phyloP scores from a whole-genome alignment of 164 flowering plant genomes.

The Berberis vulgaris region DNA sequence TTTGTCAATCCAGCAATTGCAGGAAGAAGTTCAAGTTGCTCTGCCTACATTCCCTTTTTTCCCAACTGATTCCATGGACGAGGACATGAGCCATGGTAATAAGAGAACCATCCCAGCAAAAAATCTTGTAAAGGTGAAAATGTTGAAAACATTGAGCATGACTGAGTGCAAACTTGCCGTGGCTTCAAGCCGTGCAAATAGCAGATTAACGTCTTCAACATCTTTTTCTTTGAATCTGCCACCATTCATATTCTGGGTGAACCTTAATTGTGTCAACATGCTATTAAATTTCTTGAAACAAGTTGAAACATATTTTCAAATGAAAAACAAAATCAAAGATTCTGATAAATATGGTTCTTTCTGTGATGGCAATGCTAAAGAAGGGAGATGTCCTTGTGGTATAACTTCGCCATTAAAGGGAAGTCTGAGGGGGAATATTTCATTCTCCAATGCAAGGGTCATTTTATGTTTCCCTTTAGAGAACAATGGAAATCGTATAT shows the following conservation, averaged over 20 bases:
- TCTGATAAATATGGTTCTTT: constrained; percentile 16
- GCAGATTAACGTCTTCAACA: constrained; percentile 17
- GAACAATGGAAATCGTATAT: constrained; percentile 18
- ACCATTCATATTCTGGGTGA: constrained; percentile 64
- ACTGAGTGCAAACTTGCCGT: constrained; percentile 27
- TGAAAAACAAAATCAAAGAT: constrained; percentile 8
- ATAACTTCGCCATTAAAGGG: constrained; percentile 21
- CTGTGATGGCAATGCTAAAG: constrained; percentile 16
- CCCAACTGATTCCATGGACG: constrained; percentile 3
- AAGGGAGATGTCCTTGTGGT: constrained; percentile 11
- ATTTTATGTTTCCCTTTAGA: constrained; percentile 62
- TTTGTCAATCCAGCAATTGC: constrained; percentile 33
- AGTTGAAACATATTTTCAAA: constrained; percentile 22
- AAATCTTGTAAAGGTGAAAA: constrained; percentile 28
- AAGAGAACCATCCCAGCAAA: constrained; percentile 13
- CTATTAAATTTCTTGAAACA: constrained; percentile 35
- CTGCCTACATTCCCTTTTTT: constrained; percentile 36
- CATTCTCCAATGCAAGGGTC: constrained; percentile 52
- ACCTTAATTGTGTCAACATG: constrained; percentile 35
- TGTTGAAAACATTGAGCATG: constrained; percentile 47
- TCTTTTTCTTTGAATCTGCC: constrained; percentile 63
- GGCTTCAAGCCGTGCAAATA: constrained; percentile 22
- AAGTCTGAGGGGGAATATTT: constrained; percentile 39
- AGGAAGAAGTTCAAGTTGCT: constrained; percentile 48
- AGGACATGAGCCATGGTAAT: constrained; percentile 6